Percentiles rank a stretch among this genome's conserved stretches.
Evolutionary conservation across 345 rosid species (phyloP).

Genomic region (Jatropha curcas): DNA sequence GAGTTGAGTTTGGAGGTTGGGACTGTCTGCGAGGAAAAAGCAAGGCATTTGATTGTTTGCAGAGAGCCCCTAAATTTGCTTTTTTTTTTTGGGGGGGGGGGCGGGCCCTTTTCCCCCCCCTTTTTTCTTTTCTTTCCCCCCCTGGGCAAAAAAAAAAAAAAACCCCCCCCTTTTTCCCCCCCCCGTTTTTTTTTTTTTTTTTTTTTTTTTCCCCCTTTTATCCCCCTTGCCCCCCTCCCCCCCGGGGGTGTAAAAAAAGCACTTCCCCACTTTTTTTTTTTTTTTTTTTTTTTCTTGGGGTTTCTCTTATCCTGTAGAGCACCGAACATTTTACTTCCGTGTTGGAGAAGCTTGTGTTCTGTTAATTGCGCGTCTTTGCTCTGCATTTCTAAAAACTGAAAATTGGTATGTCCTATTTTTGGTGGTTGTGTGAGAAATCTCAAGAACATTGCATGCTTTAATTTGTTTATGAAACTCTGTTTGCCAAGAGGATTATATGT

Average conservation of each 20-base stretch:
- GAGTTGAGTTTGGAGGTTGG: conserved; percentile 15
- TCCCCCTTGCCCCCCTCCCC: too few relatives aligned
- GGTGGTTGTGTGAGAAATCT: background rate
- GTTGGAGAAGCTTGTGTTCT: conserved; percentile 7
- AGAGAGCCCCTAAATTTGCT: too few relatives aligned
- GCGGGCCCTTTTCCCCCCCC: too few relatives aligned
- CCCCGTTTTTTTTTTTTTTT: too few relatives aligned
- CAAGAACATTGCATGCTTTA: conserved; percentile 22
- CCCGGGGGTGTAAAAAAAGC: too few relatives aligned
- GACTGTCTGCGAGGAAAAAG: background rate
- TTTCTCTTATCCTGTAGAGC: conserved; percentile 13
- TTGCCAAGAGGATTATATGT: background rate
- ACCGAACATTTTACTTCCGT: conserved; percentile 31
- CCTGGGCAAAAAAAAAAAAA: too few relatives aligned
- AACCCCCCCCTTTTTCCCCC: too few relatives aligned
- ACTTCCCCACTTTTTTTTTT: too few relatives aligned
- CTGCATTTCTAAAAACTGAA: conserved; percentile 26
- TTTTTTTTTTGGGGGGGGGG: too few relatives aligned
- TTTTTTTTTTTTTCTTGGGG: too few relatives aligned
- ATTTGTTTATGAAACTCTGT: conserved; percentile 6
- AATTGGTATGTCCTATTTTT: conserved; percentile 21
- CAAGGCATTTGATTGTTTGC: conserved; percentile 9
- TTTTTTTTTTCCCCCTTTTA: too few relatives aligned
- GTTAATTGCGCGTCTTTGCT: conserved; percentile 11
- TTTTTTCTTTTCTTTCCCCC: too few relatives aligned